phyloP scores from a whole-genome alignment of 2,329 filamentous ascomycete species.

The Graphilbum fragrans region DNA sequence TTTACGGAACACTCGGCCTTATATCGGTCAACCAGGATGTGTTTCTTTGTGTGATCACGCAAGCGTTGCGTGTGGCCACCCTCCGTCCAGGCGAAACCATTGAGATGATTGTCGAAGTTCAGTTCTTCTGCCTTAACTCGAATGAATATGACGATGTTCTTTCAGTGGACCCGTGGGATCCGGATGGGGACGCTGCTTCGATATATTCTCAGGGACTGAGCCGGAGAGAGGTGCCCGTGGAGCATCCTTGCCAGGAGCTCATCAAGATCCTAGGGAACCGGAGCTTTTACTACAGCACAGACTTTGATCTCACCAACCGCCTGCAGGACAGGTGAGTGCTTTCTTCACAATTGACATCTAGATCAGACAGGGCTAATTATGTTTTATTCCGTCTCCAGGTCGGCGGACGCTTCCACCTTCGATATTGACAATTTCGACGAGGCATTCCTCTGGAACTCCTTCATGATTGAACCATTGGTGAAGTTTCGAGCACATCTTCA shows the following conservation, averaged over 20 bases:
- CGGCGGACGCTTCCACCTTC: constrained; percentile 64
- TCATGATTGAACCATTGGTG: constrained; percentile 90
- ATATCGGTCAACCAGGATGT: constrained; percentile 76
- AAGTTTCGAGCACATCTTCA: constrained; percentile 77
- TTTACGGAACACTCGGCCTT: constrained; percentile 78
- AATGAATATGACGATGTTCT: constrained; percentile 73
- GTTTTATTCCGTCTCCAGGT: constrained; percentile 29
- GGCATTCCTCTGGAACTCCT: constrained; percentile 93
- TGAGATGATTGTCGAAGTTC: constrained; percentile 73
- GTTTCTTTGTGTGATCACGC: constrained; percentile 82
- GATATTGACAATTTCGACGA: constrained; percentile 89
- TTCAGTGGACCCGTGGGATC: constrained; percentile 38
- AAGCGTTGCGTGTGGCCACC: constrained; percentile 65
- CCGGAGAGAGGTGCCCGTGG: constrained; percentile 56
- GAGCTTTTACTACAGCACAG: constrained; percentile 96
- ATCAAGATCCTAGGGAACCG: constrained; percentile 88
- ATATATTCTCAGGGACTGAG: constrained; percentile 41
- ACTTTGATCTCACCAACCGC: constrained; percentile 91
- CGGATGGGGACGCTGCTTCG: constrained; percentile 35
- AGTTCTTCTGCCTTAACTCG: constrained; percentile 87
- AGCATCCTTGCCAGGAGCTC: constrained; percentile 82
- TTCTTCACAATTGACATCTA: neutral
- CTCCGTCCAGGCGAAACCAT: constrained; percentile 81
- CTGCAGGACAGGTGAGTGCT: constrained; percentile 63
- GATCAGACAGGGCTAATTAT: no score